These are phyloP conservation scores for Houttuynia cordata DNA, from an alignment of 164 flowering plant species.

Conservation along the genomic window DNA sequence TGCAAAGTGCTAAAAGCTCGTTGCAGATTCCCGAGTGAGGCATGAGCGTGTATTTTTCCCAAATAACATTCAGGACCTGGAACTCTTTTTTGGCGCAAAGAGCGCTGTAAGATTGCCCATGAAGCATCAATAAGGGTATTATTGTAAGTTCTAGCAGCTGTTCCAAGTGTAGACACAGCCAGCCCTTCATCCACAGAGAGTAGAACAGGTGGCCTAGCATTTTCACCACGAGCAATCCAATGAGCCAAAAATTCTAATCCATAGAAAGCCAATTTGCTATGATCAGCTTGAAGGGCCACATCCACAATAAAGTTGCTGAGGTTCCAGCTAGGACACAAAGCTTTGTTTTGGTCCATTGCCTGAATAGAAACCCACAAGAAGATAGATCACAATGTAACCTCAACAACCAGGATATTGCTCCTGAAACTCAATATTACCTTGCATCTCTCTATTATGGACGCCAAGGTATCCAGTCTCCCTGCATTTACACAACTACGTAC, in stretches of 20 bases:
- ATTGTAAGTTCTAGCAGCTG: constrained; percentile 65
- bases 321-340: constrained; percentile 66
- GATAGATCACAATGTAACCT: constrained; percentile 1
- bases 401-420: not conserved
- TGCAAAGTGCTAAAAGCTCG: constrained; percentile 62
- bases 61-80: constrained; percentile 70
- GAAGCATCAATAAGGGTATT: constrained; percentile 69
- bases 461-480: constrained; percentile 67
- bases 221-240: constrained; percentile 71
- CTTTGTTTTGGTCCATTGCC: constrained; percentile 83
- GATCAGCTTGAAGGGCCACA: constrained; percentile 55
- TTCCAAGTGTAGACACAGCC: constrained; percentile 55
- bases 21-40: constrained; percentile 62
- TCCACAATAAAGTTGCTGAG: constrained; percentile 55
- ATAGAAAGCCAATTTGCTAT: constrained; percentile 64
- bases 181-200: constrained; percentile 80
- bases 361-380: constrained; percentile 14
- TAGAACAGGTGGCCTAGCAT: constrained; percentile 41
- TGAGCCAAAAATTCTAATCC: constrained; percentile 69
- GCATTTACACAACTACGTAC: constrained; percentile 43
- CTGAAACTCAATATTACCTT: constrained; percentile 37
- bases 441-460: constrained; percentile 76
- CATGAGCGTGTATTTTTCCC: constrained; percentile 63
- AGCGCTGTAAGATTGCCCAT: constrained; percentile 66
- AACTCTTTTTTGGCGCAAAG: constrained; percentile 59